phyloP scores from a whole-genome alignment of 805 yeast genomes.

The Maudiozyma pseudohumilis region DNA sequence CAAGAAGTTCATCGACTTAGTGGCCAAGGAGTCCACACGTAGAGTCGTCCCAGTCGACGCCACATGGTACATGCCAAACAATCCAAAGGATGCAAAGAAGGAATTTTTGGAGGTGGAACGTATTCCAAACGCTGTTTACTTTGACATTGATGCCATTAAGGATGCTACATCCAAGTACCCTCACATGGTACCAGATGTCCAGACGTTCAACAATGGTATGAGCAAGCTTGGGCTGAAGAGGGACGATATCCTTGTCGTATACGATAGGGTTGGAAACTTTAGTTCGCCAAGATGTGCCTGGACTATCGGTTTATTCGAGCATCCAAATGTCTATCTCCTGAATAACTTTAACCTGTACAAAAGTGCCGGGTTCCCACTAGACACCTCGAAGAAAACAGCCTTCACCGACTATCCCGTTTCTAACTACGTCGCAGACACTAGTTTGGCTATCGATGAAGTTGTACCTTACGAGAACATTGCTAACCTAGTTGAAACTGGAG shows the following conservation, averaged over 20 bases:
- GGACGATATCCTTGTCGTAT: slow-evolving; percentile 60
- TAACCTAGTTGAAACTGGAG: slow-evolving; percentile 42
- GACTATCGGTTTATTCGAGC: slow-evolving; percentile 78
- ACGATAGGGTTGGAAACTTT: slow-evolving; percentile 78
- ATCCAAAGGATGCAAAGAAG: slow-evolving; percentile 45
- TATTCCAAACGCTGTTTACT: slow-evolving; percentile 56
- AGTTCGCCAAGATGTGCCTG: slow-evolving; percentile 88
- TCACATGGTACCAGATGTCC: slow-evolving; percentile 74
- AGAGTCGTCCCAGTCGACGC: slow-evolving; percentile 63
- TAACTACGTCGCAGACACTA: slow-evolving; percentile 28
- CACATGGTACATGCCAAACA: slow-evolving; percentile 87
- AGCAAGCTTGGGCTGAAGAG: slow-evolving; percentile 45
- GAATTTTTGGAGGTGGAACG: slow-evolving; percentile 50
- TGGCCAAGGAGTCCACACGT: slow-evolving; percentile 15
- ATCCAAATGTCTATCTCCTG: slow-evolving; percentile 54
- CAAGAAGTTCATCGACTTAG: slow-evolving; percentile 13
- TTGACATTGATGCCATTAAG: slow-evolving; percentile 66
- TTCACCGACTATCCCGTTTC: slow-evolving; percentile 16
- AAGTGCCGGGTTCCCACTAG: slow-evolving; percentile 37
- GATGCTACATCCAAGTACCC: slow-evolving; percentile 60
- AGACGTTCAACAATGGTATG: slow-evolving; percentile 45
- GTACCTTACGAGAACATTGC: slow-evolving; percentile 58
- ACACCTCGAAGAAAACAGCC: slow-evolving; percentile 19
- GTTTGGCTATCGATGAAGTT: slow-evolving; percentile 39
- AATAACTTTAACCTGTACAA: slow-evolving; percentile 57